Evolutionary conservation across 495 filamentous ascomycete species (phyloP), one percentile per base, ranked within the genome.

Genomic region (Hyphodiscus hymeniophilus): DNA sequence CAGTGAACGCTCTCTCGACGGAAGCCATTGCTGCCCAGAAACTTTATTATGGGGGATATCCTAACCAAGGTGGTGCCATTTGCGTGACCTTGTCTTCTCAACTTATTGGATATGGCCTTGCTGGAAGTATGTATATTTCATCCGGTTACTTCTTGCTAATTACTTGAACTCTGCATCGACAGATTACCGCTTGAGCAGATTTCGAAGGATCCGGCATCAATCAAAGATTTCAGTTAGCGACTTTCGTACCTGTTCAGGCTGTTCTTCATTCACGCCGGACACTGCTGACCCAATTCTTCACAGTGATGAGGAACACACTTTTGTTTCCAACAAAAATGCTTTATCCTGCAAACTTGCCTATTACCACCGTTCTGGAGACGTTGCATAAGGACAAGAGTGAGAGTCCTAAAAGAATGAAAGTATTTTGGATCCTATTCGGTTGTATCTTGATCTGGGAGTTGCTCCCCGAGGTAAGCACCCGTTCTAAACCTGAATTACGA

Each of bases 321-420:
- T 72, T 81, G 20, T 77, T 69, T 50, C 76, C 74, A 31, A 64
- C 66, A 0, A 72, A 76, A 31, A 70, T 73, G 38, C 63, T 75
- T 4, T 75, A 63, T 55, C 68, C 67, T 21, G 50, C 51, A 47
- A 68, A 63, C 32, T 39, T 71, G 3, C 67, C 67, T n/a, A 57
- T 70, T 45, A 67, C 63, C 43, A 61, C 66, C 0, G 58, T 75
- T 26, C 49, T 70, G 7, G 66, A 75, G 48, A 66, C 65, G 2
- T 58, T 74, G 7, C 52, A 55, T 36, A 18, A 38, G 12, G 52
- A 55, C 30, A 51, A 50, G 28, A 12, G 23, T 3, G 35, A 33
- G n/a, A 44, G 16, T 13, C 16, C 17, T 21, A 57, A 62, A 23
- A 57, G 60, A 7, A 46, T 74, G 3, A 60, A 59, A 17, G 58